Percentiles rank a stretch among this genome's conserved stretches.
phyloP scores from a whole-genome alignment of 495 filamentous ascomycete genomes.

The Tuber aestivum region DNA sequence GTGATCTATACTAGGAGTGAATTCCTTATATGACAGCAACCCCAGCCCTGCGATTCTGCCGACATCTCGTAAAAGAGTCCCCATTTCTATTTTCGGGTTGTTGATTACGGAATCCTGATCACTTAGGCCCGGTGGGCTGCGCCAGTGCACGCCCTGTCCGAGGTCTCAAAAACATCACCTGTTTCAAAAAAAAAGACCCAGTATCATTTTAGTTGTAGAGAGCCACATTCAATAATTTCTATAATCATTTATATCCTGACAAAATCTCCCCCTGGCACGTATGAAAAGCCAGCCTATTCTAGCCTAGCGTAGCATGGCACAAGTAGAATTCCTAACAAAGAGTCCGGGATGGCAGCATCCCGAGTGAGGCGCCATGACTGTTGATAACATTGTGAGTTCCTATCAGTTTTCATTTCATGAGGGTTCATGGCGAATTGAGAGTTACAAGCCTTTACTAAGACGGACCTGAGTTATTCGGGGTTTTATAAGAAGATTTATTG shows the following conservation, averaged over 20 bases:
- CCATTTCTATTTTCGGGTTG: not conserved
- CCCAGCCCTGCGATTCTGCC: not conserved
- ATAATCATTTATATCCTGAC: too few species aligned
- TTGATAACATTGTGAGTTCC: not conserved
- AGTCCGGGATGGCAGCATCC: not conserved
- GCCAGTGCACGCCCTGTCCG: too few species aligned
- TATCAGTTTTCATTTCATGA: not conserved
- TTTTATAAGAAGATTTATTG: not conserved
- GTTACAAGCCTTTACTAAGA: not conserved
- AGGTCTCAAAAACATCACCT: not conserved
- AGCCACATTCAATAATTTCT: not conserved
- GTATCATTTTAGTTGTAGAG: not conserved
- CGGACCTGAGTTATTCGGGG: not conserved
- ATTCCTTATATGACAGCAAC: not conserved
- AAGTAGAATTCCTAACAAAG: not conserved
- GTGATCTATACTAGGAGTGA: not conserved
- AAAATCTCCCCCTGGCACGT: too few species aligned
- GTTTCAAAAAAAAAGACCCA: not conserved
- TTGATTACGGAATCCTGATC: not conserved
- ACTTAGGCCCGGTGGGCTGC: not conserved
- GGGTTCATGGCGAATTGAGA: not conserved
- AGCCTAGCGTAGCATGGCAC: not conserved
- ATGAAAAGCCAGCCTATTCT: too few species aligned
- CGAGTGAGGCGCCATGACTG: not conserved
- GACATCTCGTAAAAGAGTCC: not conserved